These are phyloP conservation scores for Monilinia fructicola DNA, from an alignment of 2,329 filamentous ascomycete species.

Conservation along the genomic window DNA sequence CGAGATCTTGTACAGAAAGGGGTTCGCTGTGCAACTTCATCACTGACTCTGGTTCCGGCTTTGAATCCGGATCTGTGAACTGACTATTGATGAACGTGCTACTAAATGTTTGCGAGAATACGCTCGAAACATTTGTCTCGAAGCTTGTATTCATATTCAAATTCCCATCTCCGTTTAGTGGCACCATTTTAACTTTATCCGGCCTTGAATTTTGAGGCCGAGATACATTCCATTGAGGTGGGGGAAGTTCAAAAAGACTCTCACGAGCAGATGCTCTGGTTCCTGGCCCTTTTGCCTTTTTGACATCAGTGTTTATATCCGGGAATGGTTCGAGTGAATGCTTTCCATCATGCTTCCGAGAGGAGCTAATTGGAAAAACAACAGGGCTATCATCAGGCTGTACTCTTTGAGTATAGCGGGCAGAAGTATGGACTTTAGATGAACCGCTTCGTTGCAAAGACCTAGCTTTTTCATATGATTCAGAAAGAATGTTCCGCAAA, in stretches of 20 bases:
- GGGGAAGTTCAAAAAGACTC: background rate
- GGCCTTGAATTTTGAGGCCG: background rate
- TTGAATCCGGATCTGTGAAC: slow-evolving; percentile 25
- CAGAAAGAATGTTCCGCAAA: slow-evolving; percentile 19
- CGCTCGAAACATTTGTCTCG: slow-evolving; percentile 26
- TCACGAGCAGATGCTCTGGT: background rate
- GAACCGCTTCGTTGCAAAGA: background rate
- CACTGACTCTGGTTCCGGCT: background rate
- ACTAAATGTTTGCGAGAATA: slow-evolving; percentile 27
- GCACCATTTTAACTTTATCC: background rate
- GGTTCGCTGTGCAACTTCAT: background rate
- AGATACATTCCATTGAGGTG: background rate
- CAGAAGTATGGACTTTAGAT: background rate
- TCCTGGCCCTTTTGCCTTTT: slow-evolving; percentile 9
- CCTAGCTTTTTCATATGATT: background rate
- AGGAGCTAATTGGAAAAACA: background rate
- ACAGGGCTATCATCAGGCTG: slow-evolving; percentile 9
- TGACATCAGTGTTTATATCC: background rate
- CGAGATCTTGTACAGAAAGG: background rate
- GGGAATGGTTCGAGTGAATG: slow-evolving; percentile 12
- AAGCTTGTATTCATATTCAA: slow-evolving; percentile 29
- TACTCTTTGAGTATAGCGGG: background rate
- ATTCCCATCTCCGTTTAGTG: background rate
- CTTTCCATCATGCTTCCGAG: slow-evolving; percentile 8
- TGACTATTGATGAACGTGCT: slow-evolving; percentile 21